Base-by-base conservation (phyloP, 2,329 filamentous ascomycete genomes). In the Paradendryphiella salina region DNA sequence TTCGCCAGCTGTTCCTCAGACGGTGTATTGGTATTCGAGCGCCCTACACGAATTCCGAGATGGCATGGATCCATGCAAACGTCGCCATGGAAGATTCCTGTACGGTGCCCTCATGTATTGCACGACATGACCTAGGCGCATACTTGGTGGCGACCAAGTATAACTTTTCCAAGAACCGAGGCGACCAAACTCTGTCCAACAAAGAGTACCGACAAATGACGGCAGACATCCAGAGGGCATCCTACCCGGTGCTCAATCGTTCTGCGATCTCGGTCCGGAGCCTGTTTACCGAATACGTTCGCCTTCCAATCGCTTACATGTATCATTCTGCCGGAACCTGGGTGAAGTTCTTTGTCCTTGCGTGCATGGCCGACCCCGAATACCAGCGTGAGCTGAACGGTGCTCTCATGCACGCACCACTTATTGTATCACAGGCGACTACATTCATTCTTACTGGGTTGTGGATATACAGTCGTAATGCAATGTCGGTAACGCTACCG, bases 301-400 rank as follows among this genome's bases (percentile, higher is more conserved):
- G 66, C 38, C 59, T 68, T 7, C 73, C 75, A 0, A 54, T 77
- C 18, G 69, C 69, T 15, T 74, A 71, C 17, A 23, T 74, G 1
- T 80, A 79, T 54, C 76, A 80, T 45, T 66, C 65, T 3, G 33
- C 77, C 1, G 76, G 77, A 1, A 66, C 72, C 2, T 69, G 73
- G 46, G 65, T 78, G 52, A 82, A 81, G 45, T 80, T 81, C 57
- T 67, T 79, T 28, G 67, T 79, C 6, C 73, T 81, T 35, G 77
- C 79, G 9, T 67, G 79, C 15, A 74, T 81, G 55, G 79, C 79
- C 2, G 79, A 82, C 57, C 74, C 77, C 0, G 79, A 82, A 55
- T 80, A 77, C 52, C 76, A 81, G 54, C 69, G 78, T 52, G 79
- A 82, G 46, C 69, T 81, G 37, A 72, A 77, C 49, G 76, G 77